Evolutionary conservation across 805 yeast genomes (phyloP).

Genomic region (Kodamaea kaohsiungensis): DNA sequence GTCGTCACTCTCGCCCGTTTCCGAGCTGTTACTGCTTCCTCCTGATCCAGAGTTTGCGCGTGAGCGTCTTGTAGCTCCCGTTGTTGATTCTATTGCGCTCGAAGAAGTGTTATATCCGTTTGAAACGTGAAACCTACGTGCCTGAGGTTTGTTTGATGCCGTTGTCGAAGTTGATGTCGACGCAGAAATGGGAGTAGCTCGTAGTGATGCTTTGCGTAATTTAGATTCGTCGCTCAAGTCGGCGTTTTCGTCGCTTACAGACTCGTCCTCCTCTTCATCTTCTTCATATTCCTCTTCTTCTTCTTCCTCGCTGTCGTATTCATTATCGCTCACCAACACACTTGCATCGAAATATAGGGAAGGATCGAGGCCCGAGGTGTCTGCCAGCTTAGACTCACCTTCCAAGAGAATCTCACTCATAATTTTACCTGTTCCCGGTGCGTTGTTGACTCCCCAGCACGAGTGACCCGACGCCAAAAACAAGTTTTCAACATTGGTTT

Average conservation of each 20-base stretch:
- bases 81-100: background rate
- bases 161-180: background rate
- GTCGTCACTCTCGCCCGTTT: constrained; percentile 7
- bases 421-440: constrained; percentile 94
- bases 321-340: constrained; percentile 35
- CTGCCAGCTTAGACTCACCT: constrained; percentile 77
- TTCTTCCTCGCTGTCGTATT: constrained; percentile 11
- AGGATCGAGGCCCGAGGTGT: constrained; percentile 82
- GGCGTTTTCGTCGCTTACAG: background rate
- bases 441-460: constrained; percentile 98
- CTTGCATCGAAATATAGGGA: constrained; percentile 81
- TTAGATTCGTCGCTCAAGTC: background rate
- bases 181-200: constrained; percentile 3
- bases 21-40: background rate
- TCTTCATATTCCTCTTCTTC: constrained; percentile 10
- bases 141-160: constrained; percentile 3
- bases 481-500: constrained; percentile 79
- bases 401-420: constrained; percentile 86
- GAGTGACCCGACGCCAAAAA: constrained; percentile 91
- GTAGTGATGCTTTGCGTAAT: background rate
- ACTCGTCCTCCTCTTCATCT: constrained; percentile 7
- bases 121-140: constrained; percentile 5
- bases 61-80: background rate
- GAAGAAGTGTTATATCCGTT: constrained; percentile 1
- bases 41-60: background rate